Evolutionary conservation across 176 grass and related monocot genomes (phyloP).

Genomic region (Zoysia japonica): DNA sequence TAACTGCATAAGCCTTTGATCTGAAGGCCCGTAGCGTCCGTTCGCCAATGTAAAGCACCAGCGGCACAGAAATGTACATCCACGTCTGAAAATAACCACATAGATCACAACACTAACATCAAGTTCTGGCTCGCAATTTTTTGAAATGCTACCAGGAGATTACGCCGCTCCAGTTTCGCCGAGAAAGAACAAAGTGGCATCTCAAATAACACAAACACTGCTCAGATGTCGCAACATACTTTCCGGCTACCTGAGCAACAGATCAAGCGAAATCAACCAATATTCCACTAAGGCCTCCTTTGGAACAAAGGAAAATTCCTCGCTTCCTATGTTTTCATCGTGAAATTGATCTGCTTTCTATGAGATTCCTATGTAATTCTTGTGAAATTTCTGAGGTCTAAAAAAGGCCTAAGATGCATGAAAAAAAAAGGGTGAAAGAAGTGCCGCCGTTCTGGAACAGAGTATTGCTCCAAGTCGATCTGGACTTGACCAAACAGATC

Average conservation of each 20-base stretch:
- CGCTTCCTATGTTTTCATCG: too few relatives aligned
- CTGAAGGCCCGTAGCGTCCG: slow-evolving; percentile 61
- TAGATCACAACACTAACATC: slow-evolving; percentile 24
- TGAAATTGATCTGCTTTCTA: too few relatives aligned
- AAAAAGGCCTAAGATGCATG: too few relatives aligned
- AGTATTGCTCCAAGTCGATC: background rate
- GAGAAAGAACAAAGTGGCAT: background rate
- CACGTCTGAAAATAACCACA: slow-evolving; percentile 64
- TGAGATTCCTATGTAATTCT: too few relatives aligned
- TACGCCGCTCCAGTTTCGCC: background rate
- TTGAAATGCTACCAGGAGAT: background rate
- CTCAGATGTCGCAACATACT: background rate
- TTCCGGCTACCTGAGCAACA: background rate
- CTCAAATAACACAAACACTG: background rate
- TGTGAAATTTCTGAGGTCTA: too few relatives aligned
- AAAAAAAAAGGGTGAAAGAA: too few relatives aligned
- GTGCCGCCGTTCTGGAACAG: too few relatives aligned
- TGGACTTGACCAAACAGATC: background rate
- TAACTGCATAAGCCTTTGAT: slow-evolving; percentile 67
- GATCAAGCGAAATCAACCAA: background rate
- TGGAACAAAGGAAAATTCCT: too few relatives aligned
- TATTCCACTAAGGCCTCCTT: too few relatives aligned
- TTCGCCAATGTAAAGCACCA: slow-evolving; percentile 70
- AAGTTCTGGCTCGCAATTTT: background rate
- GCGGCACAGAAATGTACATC: slow-evolving; percentile 85